These are phyloP conservation scores for Blastobotrys arbuscula DNA, from an alignment of 1,139 yeast genomes.

Conservation along the genomic window DNA sequence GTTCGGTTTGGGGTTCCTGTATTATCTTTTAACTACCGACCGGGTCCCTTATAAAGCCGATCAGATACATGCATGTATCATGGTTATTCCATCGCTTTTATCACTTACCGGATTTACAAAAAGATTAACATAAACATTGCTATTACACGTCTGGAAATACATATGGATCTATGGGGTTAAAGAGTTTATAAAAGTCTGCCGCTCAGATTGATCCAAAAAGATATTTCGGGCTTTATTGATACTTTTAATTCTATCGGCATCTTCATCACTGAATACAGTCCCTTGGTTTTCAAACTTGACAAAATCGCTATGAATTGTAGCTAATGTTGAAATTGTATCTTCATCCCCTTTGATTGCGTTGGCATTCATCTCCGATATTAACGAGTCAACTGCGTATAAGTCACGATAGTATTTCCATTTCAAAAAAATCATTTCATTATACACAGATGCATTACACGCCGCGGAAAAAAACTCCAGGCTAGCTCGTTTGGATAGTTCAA, in stretches of 20 bases:
- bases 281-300: slow-evolving; percentile 11
- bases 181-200: background rate
- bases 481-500: slow-evolving; percentile 35
- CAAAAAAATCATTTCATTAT: slow-evolving; percentile 36
- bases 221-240: slow-evolving; percentile 28
- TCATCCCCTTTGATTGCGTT: slow-evolving; percentile 40
- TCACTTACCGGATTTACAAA: too few relatives aligned
- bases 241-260: slow-evolving; percentile 30
- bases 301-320: slow-evolving; percentile 2
- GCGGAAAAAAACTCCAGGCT: slow-evolving; percentile 36
- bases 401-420: slow-evolving; percentile 40
- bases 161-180: too few relatives aligned
- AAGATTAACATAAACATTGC: too few relatives aligned
- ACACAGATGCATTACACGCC: slow-evolving; percentile 39
- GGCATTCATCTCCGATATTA: slow-evolving; percentile 39
- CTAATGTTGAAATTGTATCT: slow-evolving; percentile 28
- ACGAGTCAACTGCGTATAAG: slow-evolving; percentile 32
- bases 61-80: too few relatives aligned
- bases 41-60: too few relatives aligned
- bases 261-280: slow-evolving; percentile 34
- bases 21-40: too few relatives aligned
- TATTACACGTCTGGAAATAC: too few relatives aligned
- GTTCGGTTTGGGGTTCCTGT: too few relatives aligned
- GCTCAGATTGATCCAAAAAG: background rate
- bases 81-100: too few relatives aligned